Conservation (phyloP, 495 filamentous ascomycete species). For the Penicillium desertorum region DNA sequence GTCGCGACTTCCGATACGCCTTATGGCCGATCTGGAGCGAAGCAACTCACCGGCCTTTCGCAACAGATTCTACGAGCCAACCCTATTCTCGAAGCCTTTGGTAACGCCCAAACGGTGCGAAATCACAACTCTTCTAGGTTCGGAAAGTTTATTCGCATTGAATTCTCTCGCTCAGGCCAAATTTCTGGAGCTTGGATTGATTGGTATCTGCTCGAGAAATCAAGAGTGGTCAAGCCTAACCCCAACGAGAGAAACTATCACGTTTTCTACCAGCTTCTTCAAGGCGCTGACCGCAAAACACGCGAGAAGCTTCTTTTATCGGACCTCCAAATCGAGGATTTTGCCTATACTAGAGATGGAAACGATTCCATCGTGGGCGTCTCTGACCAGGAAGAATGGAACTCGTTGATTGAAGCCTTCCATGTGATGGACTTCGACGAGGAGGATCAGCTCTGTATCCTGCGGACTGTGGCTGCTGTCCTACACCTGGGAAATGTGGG, state of each 20-base stretch:
- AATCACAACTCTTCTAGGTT: slow-evolving; percentile 99
- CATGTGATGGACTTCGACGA: slow-evolving; percentile 91
- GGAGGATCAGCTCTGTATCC: slow-evolving; percentile 76
- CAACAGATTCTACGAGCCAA: slow-evolving; percentile 96
- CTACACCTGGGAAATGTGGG: slow-evolving; percentile 91
- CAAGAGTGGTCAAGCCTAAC: slow-evolving; percentile 86
- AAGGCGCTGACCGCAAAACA: slow-evolving; percentile 71
- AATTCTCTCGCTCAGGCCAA: slow-evolving; percentile 85
- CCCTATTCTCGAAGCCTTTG: slow-evolving; percentile 97
- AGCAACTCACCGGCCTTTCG: slow-evolving; percentile 83
- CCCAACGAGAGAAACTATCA: slow-evolving; percentile 92
- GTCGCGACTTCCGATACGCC: slow-evolving; percentile 83
- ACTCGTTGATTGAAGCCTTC: slow-evolving; percentile 86
- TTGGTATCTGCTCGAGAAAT: slow-evolving; percentile 98
- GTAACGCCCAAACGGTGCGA: slow-evolving; percentile 94
- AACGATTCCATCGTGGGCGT: slow-evolving; percentile 90
- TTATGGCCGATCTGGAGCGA: slow-evolving; percentile 57
- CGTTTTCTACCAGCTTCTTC: slow-evolving; percentile 93
- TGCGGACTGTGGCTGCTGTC: slow-evolving; percentile 86
- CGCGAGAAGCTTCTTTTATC: slow-evolving; percentile 74
- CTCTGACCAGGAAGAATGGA: slow-evolving; percentile 90
- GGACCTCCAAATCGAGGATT: slow-evolving; percentile 74
- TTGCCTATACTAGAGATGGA: slow-evolving; percentile 85
- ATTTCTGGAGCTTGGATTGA: slow-evolving; percentile 97
- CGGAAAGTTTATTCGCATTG: slow-evolving; percentile 98